A percentile compares a stretch with the other conserved stretches of the same genome.
These are phyloP conservation scores for Mollisiaceae sp. DNA, from an alignment of 2,329 filamentous ascomycete species.

Conservation along the genomic window DNA sequence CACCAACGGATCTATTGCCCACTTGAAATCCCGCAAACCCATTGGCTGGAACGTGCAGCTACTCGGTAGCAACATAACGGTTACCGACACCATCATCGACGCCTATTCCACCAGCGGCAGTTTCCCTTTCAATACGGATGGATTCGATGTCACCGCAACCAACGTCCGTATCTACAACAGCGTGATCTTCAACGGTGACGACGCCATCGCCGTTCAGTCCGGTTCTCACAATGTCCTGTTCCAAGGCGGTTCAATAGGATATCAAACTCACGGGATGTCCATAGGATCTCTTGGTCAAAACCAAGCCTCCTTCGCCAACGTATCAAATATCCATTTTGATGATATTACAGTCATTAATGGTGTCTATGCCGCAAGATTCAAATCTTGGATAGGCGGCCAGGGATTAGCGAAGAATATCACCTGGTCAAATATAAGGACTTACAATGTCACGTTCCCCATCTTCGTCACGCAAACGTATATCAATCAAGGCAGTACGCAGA, in stretches of 20 bases:
- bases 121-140: conserved; percentile 39
- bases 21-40: conserved; percentile 51
- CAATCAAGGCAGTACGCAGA: conserved; percentile 46
- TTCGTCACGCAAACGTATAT: conserved; percentile 53
- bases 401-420: conserved; percentile 50
- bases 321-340: conserved; percentile 49
- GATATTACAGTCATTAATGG: conserved; percentile 49
- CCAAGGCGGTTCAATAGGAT: conserved; percentile 48
- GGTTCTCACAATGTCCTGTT: conserved; percentile 48
- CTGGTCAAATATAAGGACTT: conserved; percentile 50
- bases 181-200: conserved; percentile 50
- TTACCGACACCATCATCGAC: conserved; percentile 48
- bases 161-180: conserved; percentile 41
- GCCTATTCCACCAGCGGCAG: conserved; percentile 18
- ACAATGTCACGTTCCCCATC: conserved; percentile 52
- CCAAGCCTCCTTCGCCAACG: conserved; percentile 44
- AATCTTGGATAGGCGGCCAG: conserved; percentile 50
- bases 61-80: conserved; percentile 47
- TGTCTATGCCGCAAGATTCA: conserved; percentile 51
- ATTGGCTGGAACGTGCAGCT: conserved; percentile 51
- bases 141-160: conserved; percentile 43
- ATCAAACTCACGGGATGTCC: conserved; percentile 50
- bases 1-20: conserved; percentile 44
- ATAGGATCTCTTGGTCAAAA: conserved; percentile 50
- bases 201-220: conserved; percentile 48